A percentile compares a stretch with the other conserved stretches of the same genome.
phyloP scores from a whole-genome alignment of 164 flowering plant species.

The Kalanchoe fedtschenkoi region DNA sequence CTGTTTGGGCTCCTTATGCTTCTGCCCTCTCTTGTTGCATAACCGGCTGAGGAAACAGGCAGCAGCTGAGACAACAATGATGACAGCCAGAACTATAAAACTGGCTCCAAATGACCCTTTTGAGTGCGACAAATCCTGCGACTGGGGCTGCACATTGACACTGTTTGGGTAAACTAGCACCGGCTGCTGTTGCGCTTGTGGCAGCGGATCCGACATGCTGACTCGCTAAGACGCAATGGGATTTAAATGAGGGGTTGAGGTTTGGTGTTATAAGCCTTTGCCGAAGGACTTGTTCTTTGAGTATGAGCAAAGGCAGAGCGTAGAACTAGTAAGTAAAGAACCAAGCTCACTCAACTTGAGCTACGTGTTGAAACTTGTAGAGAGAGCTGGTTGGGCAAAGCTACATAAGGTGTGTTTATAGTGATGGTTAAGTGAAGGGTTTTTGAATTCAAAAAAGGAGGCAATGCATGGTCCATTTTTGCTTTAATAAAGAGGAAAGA shows the following conservation, averaged over 20 bases:
- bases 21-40: not conserved
- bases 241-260: not conserved
- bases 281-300: not conserved
- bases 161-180: not conserved
- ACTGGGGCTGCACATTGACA: too few relatives aligned
- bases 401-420: not conserved
- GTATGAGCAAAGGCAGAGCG: not conserved
- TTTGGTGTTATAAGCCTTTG: not conserved
- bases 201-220: not conserved
- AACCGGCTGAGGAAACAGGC: not conserved
- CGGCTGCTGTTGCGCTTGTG: not conserved
- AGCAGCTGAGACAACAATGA: constrained; percentile 2
- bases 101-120: constrained; percentile 2
- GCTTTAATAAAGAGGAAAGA: constrained; percentile 5
- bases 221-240: too few relatives aligned
- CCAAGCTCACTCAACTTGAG: not conserved
- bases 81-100: not conserved
- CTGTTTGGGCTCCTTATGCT: not conserved
- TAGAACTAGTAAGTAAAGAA: not conserved
- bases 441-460: constrained; percentile 1
- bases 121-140: not conserved
- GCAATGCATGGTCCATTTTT: constrained; percentile 2
- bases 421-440: not conserved
- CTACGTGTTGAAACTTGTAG: not conserved
- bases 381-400: not conserved